Base-by-base conservation (phyloP, 768 basidiomycete genomes). In the Lentinula lateritia region DNA sequence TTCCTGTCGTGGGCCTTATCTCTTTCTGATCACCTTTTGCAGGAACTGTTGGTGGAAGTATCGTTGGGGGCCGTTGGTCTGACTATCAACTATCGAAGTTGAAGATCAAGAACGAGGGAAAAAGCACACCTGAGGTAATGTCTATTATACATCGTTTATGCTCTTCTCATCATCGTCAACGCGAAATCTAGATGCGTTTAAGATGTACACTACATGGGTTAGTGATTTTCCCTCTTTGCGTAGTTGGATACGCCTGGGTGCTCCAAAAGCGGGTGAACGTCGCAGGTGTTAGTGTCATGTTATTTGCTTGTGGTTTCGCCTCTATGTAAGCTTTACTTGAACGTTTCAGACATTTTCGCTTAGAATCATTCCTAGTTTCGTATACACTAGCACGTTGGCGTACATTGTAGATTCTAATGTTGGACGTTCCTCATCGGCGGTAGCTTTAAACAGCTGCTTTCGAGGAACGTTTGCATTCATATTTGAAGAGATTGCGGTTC, bases 331-430 rank as follows among this genome's bases (percentile, higher is more conserved):
- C 70, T 43, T 39, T 62, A 18, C 23, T 42, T 43, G n/a, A 58
- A 23, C 6, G 43, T 32, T 46, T 5, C 15, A 3, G 7, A 23
- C 12, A n/a, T 35, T 59, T 28, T 41, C 10, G 2, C 38, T n/a
- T 15, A 38, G 6, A 2, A 13, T 28, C 7, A n/a, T 20, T 45
- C 32, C 59, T 28, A 79, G 77, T 56, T 78, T 75, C 73, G 70
- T 67, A 10, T 74, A 76, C 48, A 52, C 73, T 6, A 76, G 73
- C 60, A 72, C 69, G 62, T 48, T 95, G 35, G 89, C 93, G 0
- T 95, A 94, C 66, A 78, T 95, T 38, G 92, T 95, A 15, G 93
- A 97, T 66, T 85, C 92, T 5, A 97, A 95, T 69, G 77, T 79
- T 6, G 94, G 93, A 8, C 82, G 90, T 34, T 90, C 90, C 2